Percentiles rank a stretch among this genome's conserved stretches.
Conservation (phyloP, 805 yeast genomes). For the Ogataea ramenticola region DNA sequence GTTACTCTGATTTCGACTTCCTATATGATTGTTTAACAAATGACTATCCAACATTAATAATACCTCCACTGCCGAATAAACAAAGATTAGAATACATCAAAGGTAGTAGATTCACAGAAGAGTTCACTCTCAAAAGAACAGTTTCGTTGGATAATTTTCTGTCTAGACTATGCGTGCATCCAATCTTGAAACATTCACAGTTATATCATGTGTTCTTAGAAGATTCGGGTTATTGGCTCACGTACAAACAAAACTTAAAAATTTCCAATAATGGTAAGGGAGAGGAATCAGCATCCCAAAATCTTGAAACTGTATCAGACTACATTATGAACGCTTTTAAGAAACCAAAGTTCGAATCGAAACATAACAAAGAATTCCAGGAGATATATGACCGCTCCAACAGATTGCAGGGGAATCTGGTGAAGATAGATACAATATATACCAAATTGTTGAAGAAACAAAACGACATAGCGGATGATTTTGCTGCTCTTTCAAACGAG, state of each 20-base stretch:
- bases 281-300: constrained; percentile 13
- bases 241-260: constrained; percentile 54
- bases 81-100: constrained; percentile 86
- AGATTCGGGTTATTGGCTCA: constrained; percentile 60
- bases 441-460: constrained; percentile 66
- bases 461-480: constrained; percentile 65
- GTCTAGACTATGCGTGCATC: constrained; percentile 67
- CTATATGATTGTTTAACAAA: constrained; percentile 65
- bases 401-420: constrained; percentile 76
- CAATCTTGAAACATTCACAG: constrained; percentile 59
- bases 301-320: constrained; percentile 78
- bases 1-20: constrained; percentile 83
- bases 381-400: constrained; percentile 79
- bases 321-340: constrained; percentile 91
- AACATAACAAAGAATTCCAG: constrained; percentile 63
- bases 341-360: constrained; percentile 50
- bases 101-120: constrained; percentile 84
- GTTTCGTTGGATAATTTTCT: constrained; percentile 74
- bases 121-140: constrained; percentile 78
- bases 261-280: constrained; percentile 15
- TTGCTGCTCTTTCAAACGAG: constrained; percentile 63
- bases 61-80: constrained; percentile 94
- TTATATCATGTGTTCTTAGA: constrained; percentile 67
- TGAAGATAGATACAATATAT: constrained; percentile 72
- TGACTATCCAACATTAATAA: constrained; percentile 78